These are phyloP conservation scores for Coniosporium tulheliwenetii DNA, from an alignment of 2,329 filamentous ascomycete genomes.

Conservation along the genomic window DNA sequence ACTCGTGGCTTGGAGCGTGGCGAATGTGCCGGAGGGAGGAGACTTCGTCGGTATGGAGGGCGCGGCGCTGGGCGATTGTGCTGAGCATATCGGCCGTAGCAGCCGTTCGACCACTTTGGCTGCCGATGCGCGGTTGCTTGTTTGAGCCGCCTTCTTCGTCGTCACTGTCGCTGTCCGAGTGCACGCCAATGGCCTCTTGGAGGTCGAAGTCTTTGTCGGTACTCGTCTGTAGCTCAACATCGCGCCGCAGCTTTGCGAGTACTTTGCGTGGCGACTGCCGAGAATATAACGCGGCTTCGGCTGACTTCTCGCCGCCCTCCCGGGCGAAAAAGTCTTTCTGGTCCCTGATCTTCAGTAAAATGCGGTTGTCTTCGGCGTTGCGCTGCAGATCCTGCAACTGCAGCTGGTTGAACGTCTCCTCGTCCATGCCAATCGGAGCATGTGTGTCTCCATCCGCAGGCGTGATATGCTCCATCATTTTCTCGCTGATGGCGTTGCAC, in stretches of 20 bases:
- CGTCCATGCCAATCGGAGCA: slow-evolving; percentile 50
- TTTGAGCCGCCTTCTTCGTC: slow-evolving; percentile 8
- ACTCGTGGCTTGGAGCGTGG: slow-evolving; percentile 7
- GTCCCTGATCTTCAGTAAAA: slow-evolving; percentile 77
- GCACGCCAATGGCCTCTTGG: slow-evolving; percentile 25
- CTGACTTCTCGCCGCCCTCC: slow-evolving; percentile 25
- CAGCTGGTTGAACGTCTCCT: slow-evolving; percentile 59
- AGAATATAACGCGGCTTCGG: slow-evolving; percentile 42
- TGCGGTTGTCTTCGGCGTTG: slow-evolving; percentile 56
- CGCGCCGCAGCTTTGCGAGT: slow-evolving; percentile 45
- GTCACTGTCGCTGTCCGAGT: slow-evolving; percentile 22
- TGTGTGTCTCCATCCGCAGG: slow-evolving; percentile 58
- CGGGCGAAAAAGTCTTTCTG: slow-evolving; percentile 67
- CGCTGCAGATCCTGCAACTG: slow-evolving; percentile 66
- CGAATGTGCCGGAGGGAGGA: slow-evolving; percentile 5
- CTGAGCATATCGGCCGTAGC: slow-evolving; percentile 53
- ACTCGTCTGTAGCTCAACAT: slow-evolving; percentile 41
- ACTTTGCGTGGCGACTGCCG: slow-evolving; percentile 57
- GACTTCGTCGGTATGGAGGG: slow-evolving; percentile 11
- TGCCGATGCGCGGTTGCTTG: slow-evolving; percentile 47
- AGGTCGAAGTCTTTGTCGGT: slow-evolving; percentile 44
- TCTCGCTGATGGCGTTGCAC: slow-evolving; percentile 81
- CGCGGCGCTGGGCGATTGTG: slow-evolving; percentile 45
- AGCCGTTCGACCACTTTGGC: slow-evolving; percentile 46
- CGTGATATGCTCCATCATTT: slow-evolving; percentile 77